Percentiles rank a stretch among this genome's conserved stretches.
Evolutionary conservation across 2,329 filamentous ascomycete species (phyloP).

Genomic region (Fusarium verrucosum): DNA sequence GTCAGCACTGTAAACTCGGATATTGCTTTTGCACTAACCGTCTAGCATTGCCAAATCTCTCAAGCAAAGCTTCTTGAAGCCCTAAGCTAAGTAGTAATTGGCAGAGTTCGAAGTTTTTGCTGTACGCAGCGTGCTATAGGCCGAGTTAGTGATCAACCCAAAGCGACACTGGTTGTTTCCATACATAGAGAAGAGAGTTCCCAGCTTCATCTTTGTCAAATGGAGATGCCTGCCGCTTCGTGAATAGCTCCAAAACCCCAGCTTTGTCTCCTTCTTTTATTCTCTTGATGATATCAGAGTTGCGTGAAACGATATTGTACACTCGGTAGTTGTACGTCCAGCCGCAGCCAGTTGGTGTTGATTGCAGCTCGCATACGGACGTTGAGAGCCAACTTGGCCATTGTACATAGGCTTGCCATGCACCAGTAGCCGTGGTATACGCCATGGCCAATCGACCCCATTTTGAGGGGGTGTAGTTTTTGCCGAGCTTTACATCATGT

Average conservation of each 20-base stretch:
- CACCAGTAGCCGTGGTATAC: constrained; percentile 10
- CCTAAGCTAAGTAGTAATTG: constrained; percentile 26
- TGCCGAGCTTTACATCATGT: neutral
- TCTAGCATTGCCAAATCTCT: neutral
- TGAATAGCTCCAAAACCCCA: constrained; percentile 39
- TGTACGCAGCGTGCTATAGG: constrained; percentile 17
- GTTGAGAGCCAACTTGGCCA: constrained; percentile 40
- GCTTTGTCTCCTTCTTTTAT: constrained; percentile 20
- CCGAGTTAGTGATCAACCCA: accelerated
- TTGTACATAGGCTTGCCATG: constrained; percentile 38
- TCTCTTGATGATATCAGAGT: constrained; percentile 28
- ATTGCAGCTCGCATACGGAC: constrained; percentile 27
- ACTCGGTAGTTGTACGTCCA: constrained; percentile 20
- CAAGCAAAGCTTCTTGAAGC: constrained; percentile 5
- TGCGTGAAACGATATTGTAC: constrained; percentile 34
- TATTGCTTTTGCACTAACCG: neutral
- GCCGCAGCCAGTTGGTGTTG: neutral
- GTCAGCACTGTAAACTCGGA: neutral
- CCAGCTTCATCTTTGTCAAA: constrained; percentile 36
- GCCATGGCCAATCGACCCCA: constrained; percentile 18
- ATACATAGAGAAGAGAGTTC: constrained; percentile 29
- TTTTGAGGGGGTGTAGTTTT: constrained; percentile 12
- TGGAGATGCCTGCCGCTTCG: constrained; percentile 30
- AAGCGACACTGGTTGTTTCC: neutral
- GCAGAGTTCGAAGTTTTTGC: constrained; percentile 23